Base-by-base conservation (phyloP, 2,329 filamentous ascomycete genomes). In the Volutella citrinella region DNA sequence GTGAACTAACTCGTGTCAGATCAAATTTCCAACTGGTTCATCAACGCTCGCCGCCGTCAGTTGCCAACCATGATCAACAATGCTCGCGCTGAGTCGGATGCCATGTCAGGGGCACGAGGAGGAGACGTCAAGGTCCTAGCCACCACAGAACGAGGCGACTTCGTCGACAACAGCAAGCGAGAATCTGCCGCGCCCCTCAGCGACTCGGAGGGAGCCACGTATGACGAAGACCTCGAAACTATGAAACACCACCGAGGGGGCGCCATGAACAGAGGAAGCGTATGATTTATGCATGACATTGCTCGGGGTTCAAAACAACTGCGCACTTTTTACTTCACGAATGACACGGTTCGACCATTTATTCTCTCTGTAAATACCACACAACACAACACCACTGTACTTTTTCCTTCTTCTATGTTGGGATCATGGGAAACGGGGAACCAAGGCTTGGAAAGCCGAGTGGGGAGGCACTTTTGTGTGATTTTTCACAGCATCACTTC, bases 11-110 rank as follows among this genome's bases (percentile, higher is more conserved):
- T n/a, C n/a, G n/a, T n/a, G 30, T 30, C 26, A 81, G 77, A 80
- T 59, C 77, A 80, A 68, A 84, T 88, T 15, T 84, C 80, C 42
- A 87, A 87, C 61, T 88, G 84, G 84, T 88, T 87, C 60, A 88
- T 87, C 62, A 88, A 88, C 46, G 82, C 82, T 18, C 75, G 83
- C 34, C 72, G 84, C 36, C 78, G 84, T 29, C 76, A 82, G 49
- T 61, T 83, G 14, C 78, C 78, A 3, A 62, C 66, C 24, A 72
- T 82, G 68, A 73, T 78, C 46, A 78, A 68, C 51, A 75, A 74
- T 43, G 71, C 72, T 4, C 65, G 67, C 32, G 69, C 65, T 32
- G 74, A 78, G 56, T 64, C 66, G 7, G 67, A 74, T 38, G 70
- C 65, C 37, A 70, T 67, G 59, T 60, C 50, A 18, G 45, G 57